Evolutionary conservation across 2,329 filamentous ascomycete species (phyloP).

Genomic region (Ceratocystis cacaofunesta): DNA sequence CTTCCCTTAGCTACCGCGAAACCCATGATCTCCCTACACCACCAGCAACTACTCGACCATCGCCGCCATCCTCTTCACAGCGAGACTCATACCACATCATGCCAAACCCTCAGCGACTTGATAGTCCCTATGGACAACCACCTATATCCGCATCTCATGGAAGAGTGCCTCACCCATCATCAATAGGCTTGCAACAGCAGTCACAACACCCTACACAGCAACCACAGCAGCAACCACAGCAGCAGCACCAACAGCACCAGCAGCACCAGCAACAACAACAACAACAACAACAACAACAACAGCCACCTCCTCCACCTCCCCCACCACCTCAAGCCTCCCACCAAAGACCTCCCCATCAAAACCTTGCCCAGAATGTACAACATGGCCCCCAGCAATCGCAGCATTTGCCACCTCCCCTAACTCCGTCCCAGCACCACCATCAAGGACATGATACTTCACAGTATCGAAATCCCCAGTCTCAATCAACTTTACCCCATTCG

Average conservation of each 20-base stretch:
- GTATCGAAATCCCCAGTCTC: conserved; percentile 4
- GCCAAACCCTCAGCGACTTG: conserved; percentile 28
- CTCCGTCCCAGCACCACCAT: conserved; percentile 20
- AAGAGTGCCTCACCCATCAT: conserved; percentile 52
- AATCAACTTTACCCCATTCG: background rate
- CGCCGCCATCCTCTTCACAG: conserved; percentile 38
- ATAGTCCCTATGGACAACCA: conserved; percentile 30
- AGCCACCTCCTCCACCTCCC: conserved; percentile 22
- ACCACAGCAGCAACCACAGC: conserved; percentile 8
- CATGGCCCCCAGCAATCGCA: conserved; percentile 4
- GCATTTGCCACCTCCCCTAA: conserved; percentile 23
- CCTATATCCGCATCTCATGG: conserved; percentile 56
- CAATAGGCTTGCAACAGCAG: conserved; percentile 44
- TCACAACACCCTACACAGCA: conserved; percentile 22
- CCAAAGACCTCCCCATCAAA: conserved; percentile 22
- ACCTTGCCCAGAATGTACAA: conserved; percentile 3
- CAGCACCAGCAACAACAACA: background rate
- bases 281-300: conserved; percentile 19
- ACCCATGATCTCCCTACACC: conserved; percentile 48
- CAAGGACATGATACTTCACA: background rate
- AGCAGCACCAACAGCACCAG: conserved; percentile 18
- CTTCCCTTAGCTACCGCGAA: conserved; percentile 43
- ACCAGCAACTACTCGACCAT: conserved; percentile 39
- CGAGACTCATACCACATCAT: conserved; percentile 33
- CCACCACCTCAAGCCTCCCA: conserved; percentile 22